Conservation (phyloP, 192 early-diverging fungal species). For the Backusella westeae region DNA sequence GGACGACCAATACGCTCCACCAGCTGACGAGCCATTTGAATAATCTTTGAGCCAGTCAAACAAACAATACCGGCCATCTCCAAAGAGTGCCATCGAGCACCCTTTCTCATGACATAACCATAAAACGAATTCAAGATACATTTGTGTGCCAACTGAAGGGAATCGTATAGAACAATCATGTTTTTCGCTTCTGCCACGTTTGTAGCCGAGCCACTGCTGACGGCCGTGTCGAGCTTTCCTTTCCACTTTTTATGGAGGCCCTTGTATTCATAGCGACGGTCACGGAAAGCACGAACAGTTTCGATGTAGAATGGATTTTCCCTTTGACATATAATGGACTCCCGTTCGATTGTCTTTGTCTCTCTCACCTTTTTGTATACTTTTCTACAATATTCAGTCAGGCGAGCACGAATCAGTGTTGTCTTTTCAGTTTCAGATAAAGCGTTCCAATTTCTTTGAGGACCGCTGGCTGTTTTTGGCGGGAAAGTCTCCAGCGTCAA, state of each 20-base stretch:
- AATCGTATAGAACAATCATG: conserved; percentile 94
- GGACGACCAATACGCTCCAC: conserved; percentile 93
- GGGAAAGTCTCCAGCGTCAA: conserved; percentile 83
- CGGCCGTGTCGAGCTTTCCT: conserved; percentile 74
- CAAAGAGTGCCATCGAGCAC: conserved; percentile 97
- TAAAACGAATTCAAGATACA: conserved; percentile 95
- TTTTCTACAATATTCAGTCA: conserved; percentile 84
- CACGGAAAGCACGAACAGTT: conserved; percentile 94
- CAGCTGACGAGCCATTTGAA: conserved; percentile 91
- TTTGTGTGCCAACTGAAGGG: conserved; percentile 97
- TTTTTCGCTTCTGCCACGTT: conserved; percentile 83
- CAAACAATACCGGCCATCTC: conserved; percentile 99
- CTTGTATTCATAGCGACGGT: conserved; percentile 98
- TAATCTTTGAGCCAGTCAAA: conserved; percentile 93
- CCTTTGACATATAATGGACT: conserved; percentile 93
- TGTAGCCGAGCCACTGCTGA: conserved; percentile 57
- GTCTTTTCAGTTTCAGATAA: conserved; percentile 68
- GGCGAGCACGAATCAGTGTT: conserved; percentile 69
- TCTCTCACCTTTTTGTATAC: conserved; percentile 85
- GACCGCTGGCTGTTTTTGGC: conserved; percentile 49
- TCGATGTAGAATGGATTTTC: conserved; percentile 99
- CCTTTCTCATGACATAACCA: conserved; percentile 99
- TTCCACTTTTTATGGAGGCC: conserved; percentile 91
- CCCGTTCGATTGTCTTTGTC: conserved; percentile 76
- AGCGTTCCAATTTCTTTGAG: conserved; percentile 62